phyloP scores from a whole-genome alignment of 2,329 filamentous ascomycete genomes.

The Cladosporium sp. region DNA sequence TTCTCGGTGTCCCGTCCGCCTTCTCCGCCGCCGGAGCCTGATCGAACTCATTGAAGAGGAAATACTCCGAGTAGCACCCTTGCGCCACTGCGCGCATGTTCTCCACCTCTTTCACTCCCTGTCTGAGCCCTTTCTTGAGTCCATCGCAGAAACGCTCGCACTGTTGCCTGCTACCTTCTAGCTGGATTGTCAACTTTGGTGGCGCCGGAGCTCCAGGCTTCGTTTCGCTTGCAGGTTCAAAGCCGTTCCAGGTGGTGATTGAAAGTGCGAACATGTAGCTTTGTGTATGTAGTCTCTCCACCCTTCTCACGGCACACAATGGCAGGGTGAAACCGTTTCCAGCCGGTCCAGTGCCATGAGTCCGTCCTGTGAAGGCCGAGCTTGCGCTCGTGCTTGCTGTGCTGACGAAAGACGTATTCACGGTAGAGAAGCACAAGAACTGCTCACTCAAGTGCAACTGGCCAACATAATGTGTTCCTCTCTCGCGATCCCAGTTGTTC shows the following conservation, averaged over 20 bases:
- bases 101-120: slow-evolving; percentile 81
- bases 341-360: slow-evolving; percentile 84
- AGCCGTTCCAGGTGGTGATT: slow-evolving; percentile 68
- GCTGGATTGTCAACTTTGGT: slow-evolving; percentile 86
- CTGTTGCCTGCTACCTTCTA: slow-evolving; percentile 80
- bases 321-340: slow-evolving; percentile 96
- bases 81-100: slow-evolving; percentile 74
- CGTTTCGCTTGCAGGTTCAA: slow-evolving; percentile 40
- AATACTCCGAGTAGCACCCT: slow-evolving; percentile 88
- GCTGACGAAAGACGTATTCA: slow-evolving; percentile 78
- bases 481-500: slow-evolving; percentile 58
- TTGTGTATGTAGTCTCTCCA: slow-evolving; percentile 89
- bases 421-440: slow-evolving; percentile 95
- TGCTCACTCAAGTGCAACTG: slow-evolving; percentile 91
- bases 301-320: slow-evolving; percentile 82
- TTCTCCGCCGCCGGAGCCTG: slow-evolving; percentile 43
- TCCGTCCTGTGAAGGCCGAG: slow-evolving; percentile 84
- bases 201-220: slow-evolving; percentile 55
- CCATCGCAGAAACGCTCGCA: slow-evolving; percentile 97
- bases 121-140: slow-evolving; percentile 81
- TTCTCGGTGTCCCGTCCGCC: slow-evolving; percentile 29
- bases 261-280: slow-evolving; percentile 89
- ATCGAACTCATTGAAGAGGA: slow-evolving; percentile 35
- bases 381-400: slow-evolving; percentile 75
- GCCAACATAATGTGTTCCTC: slow-evolving; percentile 70